Conservation (phyloP, 345 rosid species). For the Eucalyptus marginata region DNA sequence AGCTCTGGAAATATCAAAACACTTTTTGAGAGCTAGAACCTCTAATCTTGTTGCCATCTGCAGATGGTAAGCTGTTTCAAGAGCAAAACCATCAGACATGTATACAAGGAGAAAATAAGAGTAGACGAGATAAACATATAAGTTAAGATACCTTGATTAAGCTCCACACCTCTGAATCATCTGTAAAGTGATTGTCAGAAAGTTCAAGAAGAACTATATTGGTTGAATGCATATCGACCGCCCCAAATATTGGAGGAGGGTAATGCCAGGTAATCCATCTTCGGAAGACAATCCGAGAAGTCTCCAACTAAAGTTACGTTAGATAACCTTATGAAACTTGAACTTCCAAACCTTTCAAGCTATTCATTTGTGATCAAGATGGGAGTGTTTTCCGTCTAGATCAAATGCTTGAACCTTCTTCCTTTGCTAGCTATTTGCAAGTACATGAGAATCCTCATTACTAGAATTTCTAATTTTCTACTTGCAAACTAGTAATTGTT, state of each 20-base stretch:
- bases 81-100: neutral
- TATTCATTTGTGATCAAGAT: neutral
- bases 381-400: neutral
- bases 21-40: neutral
- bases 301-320: neutral
- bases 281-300: neutral
- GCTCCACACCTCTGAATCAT: neutral
- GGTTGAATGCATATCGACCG: neutral
- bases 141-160: neutral
- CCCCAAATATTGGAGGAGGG: neutral
- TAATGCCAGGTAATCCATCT: neutral
- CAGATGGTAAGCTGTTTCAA: neutral
- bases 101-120: too few relatives aligned
- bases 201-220: neutral
- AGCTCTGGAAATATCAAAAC: neutral
- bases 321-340: neutral
- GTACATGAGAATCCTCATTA: accelerated
- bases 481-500: neutral
- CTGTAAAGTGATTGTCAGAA: neutral
- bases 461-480: neutral
- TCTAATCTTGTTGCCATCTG: neutral
- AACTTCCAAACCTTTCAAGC: neutral
- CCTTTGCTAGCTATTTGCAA: neutral
- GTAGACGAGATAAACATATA: neutral
- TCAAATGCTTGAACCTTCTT: neutral